A percentile compares a stretch with the other conserved stretches of the same genome.
Evolutionary conservation across 441 rosid species (phyloP).

Genomic region (Raphanus hybrid): DNA sequence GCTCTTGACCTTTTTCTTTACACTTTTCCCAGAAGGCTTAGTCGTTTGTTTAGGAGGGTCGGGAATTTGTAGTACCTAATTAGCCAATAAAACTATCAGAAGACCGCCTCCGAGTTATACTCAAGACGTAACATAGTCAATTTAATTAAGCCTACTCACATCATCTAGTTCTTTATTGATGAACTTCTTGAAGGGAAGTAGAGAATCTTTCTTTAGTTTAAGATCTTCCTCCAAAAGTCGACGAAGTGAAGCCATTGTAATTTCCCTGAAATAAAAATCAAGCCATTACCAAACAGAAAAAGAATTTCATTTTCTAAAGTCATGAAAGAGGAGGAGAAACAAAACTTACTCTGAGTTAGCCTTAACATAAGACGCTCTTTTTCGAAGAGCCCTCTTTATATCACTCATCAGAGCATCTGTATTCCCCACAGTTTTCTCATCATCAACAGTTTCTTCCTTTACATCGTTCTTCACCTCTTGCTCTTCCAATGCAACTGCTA

Average conservation of each 20-base stretch:
- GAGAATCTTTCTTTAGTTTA: constrained; percentile 59
- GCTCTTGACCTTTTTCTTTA: constrained; percentile 46
- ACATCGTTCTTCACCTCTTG: constrained; percentile 46
- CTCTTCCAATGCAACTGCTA: constrained; percentile 50
- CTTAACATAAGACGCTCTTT: constrained; percentile 64
- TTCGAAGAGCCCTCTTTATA: constrained; percentile 62
- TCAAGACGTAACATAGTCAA: constrained; percentile 15
- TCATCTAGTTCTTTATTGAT: constrained; percentile 67
- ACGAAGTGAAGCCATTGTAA: constrained; percentile 84
- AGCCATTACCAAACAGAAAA: constrained; percentile 14
- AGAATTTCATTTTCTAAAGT: background rate
- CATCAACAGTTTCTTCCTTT: constrained; percentile 53
- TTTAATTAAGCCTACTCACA: constrained; percentile 52
- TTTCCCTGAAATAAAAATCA: constrained; percentile 50
- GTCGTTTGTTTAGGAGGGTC: constrained; percentile 52
- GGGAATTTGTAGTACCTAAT: constrained; percentile 57
- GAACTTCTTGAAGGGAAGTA: constrained; percentile 74
- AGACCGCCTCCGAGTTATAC: constrained; percentile 7
- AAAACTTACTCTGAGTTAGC: constrained; percentile 65
- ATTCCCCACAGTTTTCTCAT: constrained; percentile 40
- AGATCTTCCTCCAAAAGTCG: constrained; percentile 89
- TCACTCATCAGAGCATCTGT: constrained; percentile 50
- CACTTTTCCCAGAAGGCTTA: constrained; percentile 49
- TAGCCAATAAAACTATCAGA: constrained; percentile 36
- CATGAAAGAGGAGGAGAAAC: background rate